A percentile compares a stretch with the other conserved stretches of the same genome.
Evolutionary conservation across 2,329 filamentous ascomycete species (phyloP).

Genomic region (Fusarium bactridioides): DNA sequence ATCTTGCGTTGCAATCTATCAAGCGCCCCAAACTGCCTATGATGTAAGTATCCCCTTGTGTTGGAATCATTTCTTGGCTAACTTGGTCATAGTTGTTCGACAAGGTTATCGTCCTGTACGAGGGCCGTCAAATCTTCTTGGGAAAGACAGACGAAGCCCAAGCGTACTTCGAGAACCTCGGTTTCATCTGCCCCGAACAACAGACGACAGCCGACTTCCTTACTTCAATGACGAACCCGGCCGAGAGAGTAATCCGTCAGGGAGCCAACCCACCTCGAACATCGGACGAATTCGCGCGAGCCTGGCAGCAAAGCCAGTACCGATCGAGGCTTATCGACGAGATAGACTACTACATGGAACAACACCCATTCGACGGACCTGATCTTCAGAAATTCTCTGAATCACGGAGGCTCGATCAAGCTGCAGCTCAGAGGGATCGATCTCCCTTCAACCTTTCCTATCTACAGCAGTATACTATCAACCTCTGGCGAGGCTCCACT

Average conservation of each 20-base stretch:
- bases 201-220: conserved; percentile 77
- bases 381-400: conserved; percentile 31
- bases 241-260: conserved; percentile 44
- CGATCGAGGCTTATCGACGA: conserved; percentile 40
- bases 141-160: conserved; percentile 34
- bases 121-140: conserved; percentile 69
- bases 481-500: conserved; percentile 16
- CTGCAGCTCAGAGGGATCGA: not conserved
- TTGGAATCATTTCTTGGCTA: not conserved
- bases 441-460: conserved; percentile 32
- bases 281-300: conserved; percentile 47
- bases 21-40: conserved; percentile 56
- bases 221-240: conserved; percentile 56
- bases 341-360: conserved; percentile 41
- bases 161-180: conserved; percentile 46
- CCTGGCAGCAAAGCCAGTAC: conserved; percentile 42
- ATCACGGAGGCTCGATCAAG: conserved; percentile 32
- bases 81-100: conserved; percentile 59
- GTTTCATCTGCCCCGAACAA: conserved; percentile 62
- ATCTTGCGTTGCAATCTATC: conserved; percentile 69
- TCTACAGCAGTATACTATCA: conserved; percentile 9
- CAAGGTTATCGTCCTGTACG: conserved; percentile 73
- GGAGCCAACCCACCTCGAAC: conserved; percentile 46
- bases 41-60: conserved; percentile 15
- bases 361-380: conserved; percentile 35